Evolutionary conservation across 2,329 filamentous ascomycete species (phyloP).

Genomic region (Epicoccum sorghinum): DNA sequence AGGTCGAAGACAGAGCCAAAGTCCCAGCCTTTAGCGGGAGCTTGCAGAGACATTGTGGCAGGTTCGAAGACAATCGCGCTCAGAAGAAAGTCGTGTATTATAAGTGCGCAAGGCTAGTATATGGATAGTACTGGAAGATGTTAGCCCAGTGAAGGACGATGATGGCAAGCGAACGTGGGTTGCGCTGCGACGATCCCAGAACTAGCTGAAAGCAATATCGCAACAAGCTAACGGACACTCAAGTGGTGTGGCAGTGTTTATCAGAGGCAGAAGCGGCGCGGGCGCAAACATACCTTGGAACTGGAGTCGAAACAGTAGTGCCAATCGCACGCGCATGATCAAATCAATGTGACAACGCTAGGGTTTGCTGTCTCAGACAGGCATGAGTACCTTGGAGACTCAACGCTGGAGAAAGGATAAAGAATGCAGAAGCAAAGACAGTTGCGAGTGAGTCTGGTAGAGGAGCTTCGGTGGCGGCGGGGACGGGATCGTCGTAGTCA

Average conservation of each 20-base stretch:
- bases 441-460: constrained; percentile 7
- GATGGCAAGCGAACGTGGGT: constrained; percentile 6
- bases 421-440: not conserved
- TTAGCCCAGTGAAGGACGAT: constrained; percentile 18
- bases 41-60: constrained; percentile 41
- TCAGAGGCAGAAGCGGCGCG: constrained; percentile 10
- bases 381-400: constrained; percentile 11
- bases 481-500: constrained; percentile 7
- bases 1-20: constrained; percentile 54
- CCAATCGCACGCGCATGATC: constrained; percentile 41
- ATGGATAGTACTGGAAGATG: constrained; percentile 19
- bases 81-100: constrained; percentile 2
- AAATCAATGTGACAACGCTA: constrained; percentile 20
- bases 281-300: constrained; percentile 31
- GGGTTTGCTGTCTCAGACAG: constrained; percentile 17
- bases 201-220: too few species aligned
- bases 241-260: not conserved
- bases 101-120: constrained; percentile 20
- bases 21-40: constrained; percentile 52
- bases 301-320: constrained; percentile 37
- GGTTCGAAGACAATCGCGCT: not conserved
- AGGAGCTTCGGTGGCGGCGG: constrained; percentile 17
- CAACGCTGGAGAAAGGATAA: constrained; percentile 8
- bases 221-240: too few species aligned
- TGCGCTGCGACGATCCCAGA: not conserved